A percentile compares a stretch with the other conserved stretches of the same genome.
Evolutionary conservation across 352 stramenopile species (phyloP).

Genomic region (Globisporangium camurandrum): DNA sequence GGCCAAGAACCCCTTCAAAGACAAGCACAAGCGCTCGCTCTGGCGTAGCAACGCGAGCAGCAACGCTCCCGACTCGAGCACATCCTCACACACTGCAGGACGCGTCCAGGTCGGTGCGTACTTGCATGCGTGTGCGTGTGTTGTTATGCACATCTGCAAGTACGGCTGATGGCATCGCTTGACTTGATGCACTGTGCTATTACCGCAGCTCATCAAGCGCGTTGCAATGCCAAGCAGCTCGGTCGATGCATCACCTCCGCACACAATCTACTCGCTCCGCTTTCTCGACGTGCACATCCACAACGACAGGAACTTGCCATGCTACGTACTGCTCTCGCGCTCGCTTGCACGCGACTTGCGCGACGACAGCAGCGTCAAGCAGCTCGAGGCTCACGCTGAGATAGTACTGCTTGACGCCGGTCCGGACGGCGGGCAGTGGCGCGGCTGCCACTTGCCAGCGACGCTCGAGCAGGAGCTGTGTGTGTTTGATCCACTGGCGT

Average conservation of each 20-base stretch:
- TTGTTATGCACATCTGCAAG: no score
- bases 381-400: constrained; percentile 35
- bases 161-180: no score
- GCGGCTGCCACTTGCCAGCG: constrained; percentile 31
- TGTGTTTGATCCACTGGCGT: constrained; percentile 48
- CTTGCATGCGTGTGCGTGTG: no score
- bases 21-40: not conserved
- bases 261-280: constrained; percentile 33
- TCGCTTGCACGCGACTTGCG: constrained; percentile 10
- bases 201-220: not conserved
- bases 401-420: constrained; percentile 46
- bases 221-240: no score
- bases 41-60: not conserved
- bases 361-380: constrained; percentile 22
- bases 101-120: not conserved
- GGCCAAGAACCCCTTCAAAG: not conserved
- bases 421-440: constrained; percentile 58
- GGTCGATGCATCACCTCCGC: not conserved
- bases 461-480: constrained; percentile 51
- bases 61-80: not conserved
- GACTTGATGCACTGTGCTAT: not conserved
- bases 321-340: constrained; percentile 52
- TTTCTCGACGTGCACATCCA: constrained; percentile 43
- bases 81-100: not conserved
- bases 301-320: constrained; percentile 50